Percentiles rank a stretch among this genome's conserved stretches.
phyloP scores from a whole-genome alignment of 345 rosid species.

The Eucalyptus viminalis region DNA sequence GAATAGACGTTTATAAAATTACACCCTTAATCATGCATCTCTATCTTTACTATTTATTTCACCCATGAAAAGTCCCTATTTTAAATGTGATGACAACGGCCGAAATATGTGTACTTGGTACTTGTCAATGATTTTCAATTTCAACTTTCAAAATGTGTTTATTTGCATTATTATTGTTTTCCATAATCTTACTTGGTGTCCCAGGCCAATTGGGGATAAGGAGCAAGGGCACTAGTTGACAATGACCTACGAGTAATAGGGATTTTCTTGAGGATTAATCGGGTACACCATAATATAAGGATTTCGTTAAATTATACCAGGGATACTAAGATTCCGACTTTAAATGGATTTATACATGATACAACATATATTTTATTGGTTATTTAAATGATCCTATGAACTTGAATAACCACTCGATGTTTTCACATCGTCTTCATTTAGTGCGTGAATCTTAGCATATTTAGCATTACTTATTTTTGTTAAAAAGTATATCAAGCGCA shows the following conservation, averaged over 20 bases:
- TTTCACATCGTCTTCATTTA: neutral
- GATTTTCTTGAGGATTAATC: neutral
- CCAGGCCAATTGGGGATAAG: neutral
- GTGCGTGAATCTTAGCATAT: neutral
- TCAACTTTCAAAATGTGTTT: neutral
- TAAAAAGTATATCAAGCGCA: neutral
- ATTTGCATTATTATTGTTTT: neutral
- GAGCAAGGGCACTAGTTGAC: neutral
- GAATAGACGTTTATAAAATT: neutral
- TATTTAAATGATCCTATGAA: neutral
- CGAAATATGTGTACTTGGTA: rapidly evolving
- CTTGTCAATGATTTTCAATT: neutral
- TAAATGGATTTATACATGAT: neutral
- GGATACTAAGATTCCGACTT: neutral
- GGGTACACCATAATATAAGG: neutral
- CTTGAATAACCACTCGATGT: neutral
- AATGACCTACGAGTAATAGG: neutral
- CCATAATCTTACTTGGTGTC: neutral
- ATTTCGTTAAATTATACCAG: neutral
- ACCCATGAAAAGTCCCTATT: rapidly evolving
- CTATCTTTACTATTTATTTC: neutral
- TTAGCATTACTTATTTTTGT: neutral
- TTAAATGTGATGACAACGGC: rapidly evolving
- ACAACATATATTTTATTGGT: neutral
- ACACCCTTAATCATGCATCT: neutral